phyloP scores from a whole-genome alignment of 2,329 filamentous ascomycete genomes.

The Fusarium abutilonis region DNA sequence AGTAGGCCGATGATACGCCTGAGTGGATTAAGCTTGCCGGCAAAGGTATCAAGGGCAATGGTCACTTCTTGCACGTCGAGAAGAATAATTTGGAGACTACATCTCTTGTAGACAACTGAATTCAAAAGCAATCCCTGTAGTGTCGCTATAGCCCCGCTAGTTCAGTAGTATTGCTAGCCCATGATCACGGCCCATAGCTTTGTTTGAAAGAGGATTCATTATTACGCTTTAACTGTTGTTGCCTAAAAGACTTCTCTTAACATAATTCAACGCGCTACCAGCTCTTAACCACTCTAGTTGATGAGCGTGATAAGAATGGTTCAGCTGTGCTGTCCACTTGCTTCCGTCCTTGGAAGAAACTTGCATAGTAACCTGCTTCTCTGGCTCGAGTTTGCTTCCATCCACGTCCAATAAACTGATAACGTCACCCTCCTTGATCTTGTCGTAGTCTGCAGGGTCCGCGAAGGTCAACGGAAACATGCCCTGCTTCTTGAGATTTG shows the following conservation, averaged over 20 bases:
- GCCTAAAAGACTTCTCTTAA: conserved; percentile 7
- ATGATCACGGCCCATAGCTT: too few relatives aligned
- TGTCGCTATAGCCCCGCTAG: too few relatives aligned
- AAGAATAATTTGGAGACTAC: conserved; percentile 37
- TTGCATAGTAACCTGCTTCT: conserved; percentile 24
- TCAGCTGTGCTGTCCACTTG: conserved; percentile 17
- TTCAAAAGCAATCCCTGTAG: background rate
- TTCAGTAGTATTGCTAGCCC: too few relatives aligned
- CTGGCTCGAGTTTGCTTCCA: conserved; percentile 7
- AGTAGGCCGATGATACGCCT: conserved; percentile 27
- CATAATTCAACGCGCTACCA: conserved; percentile 26
- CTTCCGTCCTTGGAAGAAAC: conserved; percentile 3
- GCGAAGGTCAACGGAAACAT: conserved; percentile 69
- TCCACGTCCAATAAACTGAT: conserved; percentile 20
- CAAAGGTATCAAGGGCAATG: conserved; percentile 28
- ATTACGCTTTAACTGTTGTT: background rate
- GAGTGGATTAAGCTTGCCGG: conserved; percentile 31
- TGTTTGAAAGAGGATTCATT: too few relatives aligned
- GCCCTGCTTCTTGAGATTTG: conserved; percentile 88
- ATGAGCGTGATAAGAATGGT: conserved; percentile 23
- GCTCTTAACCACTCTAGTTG: conserved; percentile 26
- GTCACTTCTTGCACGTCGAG: conserved; percentile 33
- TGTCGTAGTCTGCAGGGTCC: conserved; percentile 79
- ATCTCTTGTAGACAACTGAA: conserved; percentile 17
- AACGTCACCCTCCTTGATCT: conserved; percentile 58